Evolutionary conservation across 495 filamentous ascomycete species (phyloP).

Genomic region (Echria macrotheca): DNA sequence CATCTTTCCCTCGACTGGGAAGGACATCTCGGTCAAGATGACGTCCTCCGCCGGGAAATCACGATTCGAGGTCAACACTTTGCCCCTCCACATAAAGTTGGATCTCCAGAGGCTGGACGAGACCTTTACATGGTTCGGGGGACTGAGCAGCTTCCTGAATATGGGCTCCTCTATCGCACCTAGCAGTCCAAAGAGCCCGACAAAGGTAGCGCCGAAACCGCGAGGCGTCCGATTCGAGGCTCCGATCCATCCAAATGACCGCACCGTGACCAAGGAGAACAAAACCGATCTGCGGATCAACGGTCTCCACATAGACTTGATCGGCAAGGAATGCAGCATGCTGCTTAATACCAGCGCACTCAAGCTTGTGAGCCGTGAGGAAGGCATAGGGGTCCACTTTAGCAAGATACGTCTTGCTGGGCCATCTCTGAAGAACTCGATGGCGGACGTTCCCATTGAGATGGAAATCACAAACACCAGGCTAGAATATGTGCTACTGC

Average conservation of each 20-base stretch:
- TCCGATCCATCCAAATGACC: slow-evolving; percentile 42
- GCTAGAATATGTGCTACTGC: slow-evolving; percentile 66
- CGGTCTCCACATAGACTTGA: slow-evolving; percentile 64
- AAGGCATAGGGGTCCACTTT: slow-evolving; percentile 63
- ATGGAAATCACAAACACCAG: slow-evolving; percentile 56
- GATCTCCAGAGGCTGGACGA: slow-evolving; percentile 83
- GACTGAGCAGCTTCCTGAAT: slow-evolving; percentile 85
- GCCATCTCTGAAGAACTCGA: slow-evolving; percentile 49
- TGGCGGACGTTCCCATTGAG: slow-evolving; percentile 46
- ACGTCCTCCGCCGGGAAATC: slow-evolving; percentile 45
- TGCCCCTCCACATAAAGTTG: slow-evolving; percentile 70
- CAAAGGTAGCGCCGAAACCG: slow-evolving; percentile 33
- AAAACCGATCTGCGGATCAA: slow-evolving; percentile 76
- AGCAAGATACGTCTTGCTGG: slow-evolving; percentile 70
- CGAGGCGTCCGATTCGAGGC: slow-evolving; percentile 73
- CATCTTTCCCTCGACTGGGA: slow-evolving; percentile 49
- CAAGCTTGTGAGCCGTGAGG: slow-evolving; percentile 67
- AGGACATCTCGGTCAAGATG: slow-evolving; percentile 61
- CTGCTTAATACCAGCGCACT: slow-evolving; percentile 69
- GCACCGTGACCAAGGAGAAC: slow-evolving; percentile 41
- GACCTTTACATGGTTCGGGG: slow-evolving; percentile 81
- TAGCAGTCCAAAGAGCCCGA: slow-evolving; percentile 51
- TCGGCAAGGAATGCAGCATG: slow-evolving; percentile 72
- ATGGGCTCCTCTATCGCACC: slow-evolving; percentile 79
- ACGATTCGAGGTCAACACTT: slow-evolving; percentile 68